Evolutionary conservation across 75 land plant genomes (phyloP).

Genomic region (Cupressus sempervirens): DNA sequence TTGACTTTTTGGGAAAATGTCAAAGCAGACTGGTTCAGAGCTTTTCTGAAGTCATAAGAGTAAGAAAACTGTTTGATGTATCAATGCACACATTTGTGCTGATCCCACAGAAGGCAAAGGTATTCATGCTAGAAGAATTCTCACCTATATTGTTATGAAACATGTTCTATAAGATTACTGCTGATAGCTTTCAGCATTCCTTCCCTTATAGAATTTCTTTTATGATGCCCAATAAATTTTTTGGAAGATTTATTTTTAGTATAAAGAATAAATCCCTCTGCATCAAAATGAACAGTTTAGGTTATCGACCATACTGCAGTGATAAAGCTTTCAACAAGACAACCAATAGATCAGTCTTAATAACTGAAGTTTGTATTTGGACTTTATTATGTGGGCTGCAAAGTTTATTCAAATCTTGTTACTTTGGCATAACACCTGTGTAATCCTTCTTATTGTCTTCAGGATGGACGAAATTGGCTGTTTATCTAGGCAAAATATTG

Average conservation of each 20-base stretch:
- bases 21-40: not conserved
- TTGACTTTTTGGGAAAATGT: not conserved
- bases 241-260: not conserved
- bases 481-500: no score
- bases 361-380: not conserved
- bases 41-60: not conserved
- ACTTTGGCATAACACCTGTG: not conserved
- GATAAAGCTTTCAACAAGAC: not conserved
- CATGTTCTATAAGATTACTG: not conserved
- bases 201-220: not conserved
- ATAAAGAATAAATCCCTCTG: not conserved
- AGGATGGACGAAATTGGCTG: not conserved
- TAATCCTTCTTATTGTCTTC: not conserved
- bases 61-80: not conserved
- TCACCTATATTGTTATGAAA: not conserved
- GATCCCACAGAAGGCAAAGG: not conserved
- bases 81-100: not conserved
- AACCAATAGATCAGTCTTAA: not conserved
- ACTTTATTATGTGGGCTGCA: not conserved
- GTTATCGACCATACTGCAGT: not conserved
- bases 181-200: not conserved
- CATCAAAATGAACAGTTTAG: not conserved
- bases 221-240: not conserved
- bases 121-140: not conserved
- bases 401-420: not conserved